Evolutionary conservation across 2,329 filamentous ascomycete species (phyloP).

Genomic region (Hypocrella siamensis): DNA sequence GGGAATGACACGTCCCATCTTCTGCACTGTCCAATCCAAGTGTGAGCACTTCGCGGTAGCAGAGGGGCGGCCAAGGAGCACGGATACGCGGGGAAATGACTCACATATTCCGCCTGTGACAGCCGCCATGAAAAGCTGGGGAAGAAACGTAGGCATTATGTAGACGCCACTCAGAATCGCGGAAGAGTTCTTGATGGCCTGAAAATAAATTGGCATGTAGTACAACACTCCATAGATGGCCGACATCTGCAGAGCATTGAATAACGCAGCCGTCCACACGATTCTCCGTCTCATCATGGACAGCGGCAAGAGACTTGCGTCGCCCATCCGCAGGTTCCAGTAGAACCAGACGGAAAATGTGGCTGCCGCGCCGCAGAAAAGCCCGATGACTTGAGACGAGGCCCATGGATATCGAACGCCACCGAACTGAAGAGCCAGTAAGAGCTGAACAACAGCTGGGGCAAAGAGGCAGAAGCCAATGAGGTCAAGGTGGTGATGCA

Average conservation of each 20-base stretch:
- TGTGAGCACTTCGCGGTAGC: not conserved
- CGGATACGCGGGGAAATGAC: too few relatives aligned
- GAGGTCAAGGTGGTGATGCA: too few relatives aligned
- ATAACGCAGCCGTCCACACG: slow-evolving; percentile 13
- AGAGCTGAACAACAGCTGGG: too few relatives aligned
- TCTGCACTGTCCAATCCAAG: slow-evolving; percentile 2
- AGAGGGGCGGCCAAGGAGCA: not conserved
- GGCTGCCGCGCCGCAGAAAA: slow-evolving; percentile 20
- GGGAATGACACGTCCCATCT: not conserved
- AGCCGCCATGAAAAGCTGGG: slow-evolving; percentile 7
- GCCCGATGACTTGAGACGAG: slow-evolving; percentile 26
- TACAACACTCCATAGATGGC: slow-evolving; percentile 18
- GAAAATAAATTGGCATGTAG: slow-evolving; percentile 1
- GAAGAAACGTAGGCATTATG: slow-evolving; percentile 10
- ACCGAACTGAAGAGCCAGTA: too few relatives aligned
- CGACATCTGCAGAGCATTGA: slow-evolving; percentile 27
- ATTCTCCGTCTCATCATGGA: slow-evolving; percentile 22
- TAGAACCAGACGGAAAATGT: slow-evolving; percentile 17
- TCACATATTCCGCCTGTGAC: slow-evolving; percentile 12
- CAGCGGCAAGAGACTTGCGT: slow-evolving; percentile 29
- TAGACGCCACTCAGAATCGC: slow-evolving; percentile 12
- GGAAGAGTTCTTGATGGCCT: slow-evolving; percentile 17
- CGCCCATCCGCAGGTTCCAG: slow-evolving; percentile 24
- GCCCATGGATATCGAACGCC: too few relatives aligned
- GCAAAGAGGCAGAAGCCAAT: too few relatives aligned